Evolutionary conservation across 805 yeast species (phyloP), one percentile per base, ranked within the genome.

Genomic region (Wickerhamiella sergipiensis): DNA sequence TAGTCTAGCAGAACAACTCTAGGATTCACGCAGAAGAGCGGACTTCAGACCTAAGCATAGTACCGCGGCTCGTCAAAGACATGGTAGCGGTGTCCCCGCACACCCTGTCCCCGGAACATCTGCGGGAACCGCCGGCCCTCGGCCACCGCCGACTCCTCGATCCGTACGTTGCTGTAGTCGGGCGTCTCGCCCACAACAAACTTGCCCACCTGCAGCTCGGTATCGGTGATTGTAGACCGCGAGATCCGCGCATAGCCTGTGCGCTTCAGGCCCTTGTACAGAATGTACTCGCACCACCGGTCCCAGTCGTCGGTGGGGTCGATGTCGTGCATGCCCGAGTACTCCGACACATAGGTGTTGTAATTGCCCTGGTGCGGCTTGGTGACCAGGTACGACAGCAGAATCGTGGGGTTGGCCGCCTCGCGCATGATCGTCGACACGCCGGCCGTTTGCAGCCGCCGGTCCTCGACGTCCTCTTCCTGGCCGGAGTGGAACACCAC

Each of bases 401-500:
- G 72, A 13, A 92, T 77, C 64, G 86, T 69, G n/a, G 97, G 98
- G 44, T 78, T 72, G n/a, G 84, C 75, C 15, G 80, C 72, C 2
- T 83, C 90, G n/a, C 60, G 67, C 95, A 92, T 87, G 45, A 92
- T 73, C 38, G 79, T 80, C 31, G 83, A 76, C 44, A 92, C 73
- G 1, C 79, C 85, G 54, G 79, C 72, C 59, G 90, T 79, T 69
- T 92, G 98, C 58, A 87, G 71, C 58, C 92, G 73, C 61, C 98
- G 78, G 67, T 92, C 98, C 64, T 88, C 95, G 2, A 73, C 88
- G 64, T 92, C 98, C 71, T 92, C 97, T 66, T 92, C 97, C 69
- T 92, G 98, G 3, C 98, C 98, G 45, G 92, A 80, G 66, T 92
- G 98, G 84, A 92, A 92, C 22, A 92, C 98, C 52, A 92, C 90